These are phyloP conservation scores for Lactuca sativa DNA, from an alignment of 129 eudicot genomes.

Conservation along the genomic window DNA sequence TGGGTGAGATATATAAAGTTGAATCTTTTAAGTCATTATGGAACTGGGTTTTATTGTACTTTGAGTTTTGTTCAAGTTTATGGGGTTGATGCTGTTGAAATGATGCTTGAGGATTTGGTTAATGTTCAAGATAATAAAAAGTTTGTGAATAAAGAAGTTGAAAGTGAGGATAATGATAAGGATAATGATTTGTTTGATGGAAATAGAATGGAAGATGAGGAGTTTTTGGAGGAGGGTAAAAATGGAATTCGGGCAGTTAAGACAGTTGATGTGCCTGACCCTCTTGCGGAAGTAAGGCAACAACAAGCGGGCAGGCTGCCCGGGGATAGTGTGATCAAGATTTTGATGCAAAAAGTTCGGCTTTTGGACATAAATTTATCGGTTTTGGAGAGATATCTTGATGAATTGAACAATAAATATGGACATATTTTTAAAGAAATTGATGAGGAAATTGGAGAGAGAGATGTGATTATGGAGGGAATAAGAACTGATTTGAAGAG, in stretches of 20 bases:
- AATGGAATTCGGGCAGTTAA: constrained; percentile 29
- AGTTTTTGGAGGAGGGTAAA: constrained; percentile 34
- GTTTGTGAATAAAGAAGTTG: constrained; percentile 40
- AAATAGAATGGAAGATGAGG: constrained; percentile 39
- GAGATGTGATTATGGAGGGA: constrained; percentile 62
- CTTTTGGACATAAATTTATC: constrained; percentile 80
- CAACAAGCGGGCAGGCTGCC: constrained; percentile 88
- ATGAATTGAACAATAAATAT: constrained; percentile 79
- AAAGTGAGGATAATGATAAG: constrained; percentile 7
- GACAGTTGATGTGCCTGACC: constrained; percentile 57
- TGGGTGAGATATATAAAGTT: constrained; percentile 86
- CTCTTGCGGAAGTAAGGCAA: constrained; percentile 67
- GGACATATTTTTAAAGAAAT: constrained; percentile 77
- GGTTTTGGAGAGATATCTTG: constrained; percentile 81
- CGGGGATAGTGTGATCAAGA: constrained; percentile 97
- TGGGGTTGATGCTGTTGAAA: constrained; percentile 97
- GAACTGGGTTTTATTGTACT: constrained; percentile 93
- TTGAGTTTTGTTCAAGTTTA: constrained; percentile 81
- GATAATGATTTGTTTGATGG: constrained; percentile 24
- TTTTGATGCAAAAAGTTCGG: constrained; percentile 93
- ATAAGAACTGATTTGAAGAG: constrained; percentile 58
- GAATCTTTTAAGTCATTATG: constrained; percentile 79
- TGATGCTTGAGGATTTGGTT: constrained; percentile 93
- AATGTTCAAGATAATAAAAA: constrained; percentile 70
- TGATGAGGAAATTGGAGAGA: constrained; percentile 65